phyloP scores from a whole-genome alignment of 768 basidiomycete genomes.

The Mycena rebaudengoi region DNA sequence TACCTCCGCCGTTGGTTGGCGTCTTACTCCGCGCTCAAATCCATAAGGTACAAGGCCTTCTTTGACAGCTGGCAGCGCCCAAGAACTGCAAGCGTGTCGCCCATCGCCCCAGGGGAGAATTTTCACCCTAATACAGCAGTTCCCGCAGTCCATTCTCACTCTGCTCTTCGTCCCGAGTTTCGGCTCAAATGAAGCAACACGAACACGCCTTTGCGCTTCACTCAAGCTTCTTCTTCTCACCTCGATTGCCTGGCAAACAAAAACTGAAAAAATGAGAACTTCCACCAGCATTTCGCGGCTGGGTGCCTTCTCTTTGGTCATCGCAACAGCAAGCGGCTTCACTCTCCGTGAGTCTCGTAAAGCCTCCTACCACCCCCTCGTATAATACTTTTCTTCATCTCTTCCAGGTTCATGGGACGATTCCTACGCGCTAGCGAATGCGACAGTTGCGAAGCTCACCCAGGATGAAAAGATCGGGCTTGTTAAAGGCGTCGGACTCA shows the following conservation, averaged over 20 bases:
- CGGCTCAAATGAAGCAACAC: too few species aligned
- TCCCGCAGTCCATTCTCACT: too few species aligned
- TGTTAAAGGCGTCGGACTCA: constrained; percentile 55
- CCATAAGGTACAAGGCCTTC: too few species aligned
- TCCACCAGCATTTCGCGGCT: background rate
- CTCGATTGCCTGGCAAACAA: background rate
- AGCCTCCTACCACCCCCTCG: background rate
- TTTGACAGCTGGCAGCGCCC: too few species aligned
- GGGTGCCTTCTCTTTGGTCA: background rate
- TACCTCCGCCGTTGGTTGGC: too few species aligned
- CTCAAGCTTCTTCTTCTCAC: background rate
- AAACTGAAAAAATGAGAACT: background rate
- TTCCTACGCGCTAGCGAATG: constrained; percentile 48
- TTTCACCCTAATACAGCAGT: too few species aligned
- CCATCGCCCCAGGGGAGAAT: too few species aligned
- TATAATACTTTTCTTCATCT: background rate
- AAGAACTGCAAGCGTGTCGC: too few species aligned
- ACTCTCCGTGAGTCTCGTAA: background rate
- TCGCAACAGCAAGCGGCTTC: background rate
- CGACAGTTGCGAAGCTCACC: constrained; percentile 48
- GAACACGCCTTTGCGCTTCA: too few species aligned
- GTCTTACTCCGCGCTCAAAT: too few species aligned
- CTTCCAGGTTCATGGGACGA: constrained; percentile 57
- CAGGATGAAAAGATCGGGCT: constrained; percentile 56
- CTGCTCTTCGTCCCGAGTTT: too few species aligned